Evolutionary conservation across 2,329 filamentous ascomycete genomes (phyloP).

Genomic region (Colletotrichum sp.): DNA sequence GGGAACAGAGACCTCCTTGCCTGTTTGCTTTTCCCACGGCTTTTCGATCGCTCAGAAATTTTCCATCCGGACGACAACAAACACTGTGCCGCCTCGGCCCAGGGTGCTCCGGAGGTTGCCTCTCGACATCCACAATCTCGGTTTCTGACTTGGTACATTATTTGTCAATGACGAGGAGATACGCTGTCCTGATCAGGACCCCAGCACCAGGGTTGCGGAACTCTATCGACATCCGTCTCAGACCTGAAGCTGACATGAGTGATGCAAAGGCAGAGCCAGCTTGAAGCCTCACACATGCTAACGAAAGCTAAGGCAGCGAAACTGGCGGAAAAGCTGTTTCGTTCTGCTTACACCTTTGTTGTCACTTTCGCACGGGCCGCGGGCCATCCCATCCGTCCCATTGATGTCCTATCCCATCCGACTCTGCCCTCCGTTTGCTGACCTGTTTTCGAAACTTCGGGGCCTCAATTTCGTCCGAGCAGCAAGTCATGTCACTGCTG

Average conservation of each 20-base stretch:
- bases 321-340: conserved; percentile 1
- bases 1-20: background rate
- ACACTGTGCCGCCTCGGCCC: background rate
- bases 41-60: background rate
- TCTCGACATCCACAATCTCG: background rate
- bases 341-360: conserved; percentile 4
- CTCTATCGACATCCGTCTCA: background rate
- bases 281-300: background rate
- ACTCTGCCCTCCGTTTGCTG: background rate
- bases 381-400: background rate
- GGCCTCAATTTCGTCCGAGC: conserved; percentile 13
- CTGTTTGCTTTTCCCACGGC: background rate
- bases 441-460: conserved; percentile 1
- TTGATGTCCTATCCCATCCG: background rate
- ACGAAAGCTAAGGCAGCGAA: background rate
- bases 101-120: background rate
- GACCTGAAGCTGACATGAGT: background rate
- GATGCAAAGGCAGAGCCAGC: background rate
- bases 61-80: background rate
- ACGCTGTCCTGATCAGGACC: background rate
- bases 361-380: conserved; percentile 16
- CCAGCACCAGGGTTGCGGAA: background rate
- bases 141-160: background rate
- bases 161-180: background rate
- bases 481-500: background rate